Conservation (phyloP, 106 monocot genomes). For the Vanilla planifolia region DNA sequence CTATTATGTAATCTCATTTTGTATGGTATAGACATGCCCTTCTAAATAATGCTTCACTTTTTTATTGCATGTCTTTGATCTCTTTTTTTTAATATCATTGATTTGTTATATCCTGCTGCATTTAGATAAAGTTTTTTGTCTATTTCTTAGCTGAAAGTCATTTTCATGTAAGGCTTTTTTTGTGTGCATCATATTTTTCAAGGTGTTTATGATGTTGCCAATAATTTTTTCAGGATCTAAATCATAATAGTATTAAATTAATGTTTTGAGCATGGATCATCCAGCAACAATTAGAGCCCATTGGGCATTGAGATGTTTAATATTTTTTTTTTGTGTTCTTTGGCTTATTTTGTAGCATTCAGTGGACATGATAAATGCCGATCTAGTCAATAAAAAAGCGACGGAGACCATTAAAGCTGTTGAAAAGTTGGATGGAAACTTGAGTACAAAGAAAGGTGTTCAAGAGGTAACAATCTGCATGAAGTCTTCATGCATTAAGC, state of each 20-base stretch:
- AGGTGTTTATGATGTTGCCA: not conserved
- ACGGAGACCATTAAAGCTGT: constrained; percentile 13
- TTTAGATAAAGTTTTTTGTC: not conserved
- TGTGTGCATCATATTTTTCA: not conserved
- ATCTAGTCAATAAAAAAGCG: constrained; percentile 23
- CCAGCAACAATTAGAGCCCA: not conserved
- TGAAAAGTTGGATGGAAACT: constrained; percentile 18
- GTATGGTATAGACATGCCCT: too few species aligned
- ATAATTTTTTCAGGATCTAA: not conserved
- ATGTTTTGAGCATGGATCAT: not conserved
- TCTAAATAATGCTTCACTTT: not conserved
- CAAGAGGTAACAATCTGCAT: constrained; percentile 24
- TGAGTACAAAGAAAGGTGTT: constrained; percentile 16
- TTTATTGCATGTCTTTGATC: not conserved
- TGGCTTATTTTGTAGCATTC: constrained; percentile 26
- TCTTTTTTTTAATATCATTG: not conserved
- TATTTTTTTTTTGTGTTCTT: not conserved
- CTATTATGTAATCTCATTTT: too few species aligned
- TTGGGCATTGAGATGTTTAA: not conserved
- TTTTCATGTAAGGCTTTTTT: too few species aligned
- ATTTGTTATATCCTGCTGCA: not conserved
- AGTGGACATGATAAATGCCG: constrained; percentile 22
- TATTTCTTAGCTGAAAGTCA: not conserved
- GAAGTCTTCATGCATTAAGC: not conserved
- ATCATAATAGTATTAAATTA: not conserved